phyloP scores from a whole-genome alignment of 352 stramenopile species.

The Pythium apleroticum region DNA sequence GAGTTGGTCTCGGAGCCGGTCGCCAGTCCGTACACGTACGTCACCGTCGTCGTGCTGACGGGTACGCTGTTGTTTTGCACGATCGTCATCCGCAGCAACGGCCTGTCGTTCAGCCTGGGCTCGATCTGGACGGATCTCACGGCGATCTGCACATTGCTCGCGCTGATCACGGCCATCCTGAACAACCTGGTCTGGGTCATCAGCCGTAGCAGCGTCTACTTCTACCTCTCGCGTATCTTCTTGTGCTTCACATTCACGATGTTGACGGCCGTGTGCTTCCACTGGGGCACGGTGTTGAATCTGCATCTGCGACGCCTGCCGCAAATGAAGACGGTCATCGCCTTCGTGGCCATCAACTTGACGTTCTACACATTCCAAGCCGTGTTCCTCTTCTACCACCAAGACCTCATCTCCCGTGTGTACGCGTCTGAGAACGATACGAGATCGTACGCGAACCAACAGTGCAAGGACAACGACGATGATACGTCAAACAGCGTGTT shows the following conservation, averaged over 20 bases:
- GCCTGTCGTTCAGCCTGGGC: slow-evolving; percentile 76
- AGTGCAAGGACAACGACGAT: slow-evolving; percentile 60
- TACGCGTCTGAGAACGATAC: slow-evolving; percentile 72
- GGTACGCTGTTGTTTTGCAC: slow-evolving; percentile 80
- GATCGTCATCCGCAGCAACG: slow-evolving; percentile 81
- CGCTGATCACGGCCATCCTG: slow-evolving; percentile 66
- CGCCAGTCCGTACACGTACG: slow-evolving; percentile 88
- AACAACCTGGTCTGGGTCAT: slow-evolving; percentile 88
- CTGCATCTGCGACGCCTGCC: slow-evolving; percentile 74
- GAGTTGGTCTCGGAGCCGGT: slow-evolving; percentile 56
- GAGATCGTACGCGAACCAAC: slow-evolving; percentile 72
- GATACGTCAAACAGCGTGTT: slow-evolving; percentile 70
- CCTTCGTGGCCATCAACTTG: slow-evolving; percentile 70
- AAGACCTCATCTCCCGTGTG: slow-evolving; percentile 63
- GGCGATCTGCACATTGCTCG: slow-evolving; percentile 79
- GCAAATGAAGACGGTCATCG: slow-evolving; percentile 59
- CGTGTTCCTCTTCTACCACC: slow-evolving; percentile 65
- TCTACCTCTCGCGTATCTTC: slow-evolving; percentile 79
- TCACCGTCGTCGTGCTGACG: slow-evolving; percentile 85
- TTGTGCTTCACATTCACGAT: slow-evolving; percentile 89
- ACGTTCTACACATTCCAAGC: slow-evolving; percentile 84
- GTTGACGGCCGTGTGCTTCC: slow-evolving; percentile 85
- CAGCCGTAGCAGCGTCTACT: slow-evolving; percentile 63
- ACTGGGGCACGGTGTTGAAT: slow-evolving; percentile 85
- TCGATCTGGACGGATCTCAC: slow-evolving; percentile 89